Conservation (phyloP, 2,329 filamentous ascomycete genomes). For the Dactylellina drechsleri region DNA sequence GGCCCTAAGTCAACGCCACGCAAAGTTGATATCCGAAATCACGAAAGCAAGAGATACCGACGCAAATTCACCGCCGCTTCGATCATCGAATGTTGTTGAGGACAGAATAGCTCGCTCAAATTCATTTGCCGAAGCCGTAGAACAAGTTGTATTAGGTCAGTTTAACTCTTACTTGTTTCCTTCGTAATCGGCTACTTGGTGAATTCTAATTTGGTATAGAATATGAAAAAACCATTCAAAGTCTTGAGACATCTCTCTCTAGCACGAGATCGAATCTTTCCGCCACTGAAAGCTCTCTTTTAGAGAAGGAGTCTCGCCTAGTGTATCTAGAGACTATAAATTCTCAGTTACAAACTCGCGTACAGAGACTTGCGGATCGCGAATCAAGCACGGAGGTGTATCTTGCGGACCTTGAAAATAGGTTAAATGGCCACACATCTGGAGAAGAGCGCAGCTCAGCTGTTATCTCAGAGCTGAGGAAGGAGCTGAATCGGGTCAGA, state of each 20-base stretch:
- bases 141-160: constrained; percentile 80
- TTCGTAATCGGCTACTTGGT: no score
- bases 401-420: constrained; percentile 87
- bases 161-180: not conserved
- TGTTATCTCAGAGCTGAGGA: constrained; percentile 85
- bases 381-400: constrained; percentile 93
- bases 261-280: constrained; percentile 86
- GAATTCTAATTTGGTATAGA: constrained; percentile 65
- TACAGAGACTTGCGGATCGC: constrained; percentile 93
- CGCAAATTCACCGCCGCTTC: constrained; percentile 68
- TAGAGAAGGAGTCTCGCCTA: constrained; percentile 93
- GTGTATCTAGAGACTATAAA: constrained; percentile 94
- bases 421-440: constrained; percentile 87
- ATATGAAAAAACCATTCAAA: constrained; percentile 98
- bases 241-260: constrained; percentile 87
- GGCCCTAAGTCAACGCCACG: constrained; percentile 88
- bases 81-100: constrained; percentile 76
- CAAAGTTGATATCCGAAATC: constrained; percentile 93
- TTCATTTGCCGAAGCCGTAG: constrained; percentile 93
- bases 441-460: constrained; percentile 92
- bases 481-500: constrained; percentile 85
- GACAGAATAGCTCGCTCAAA: constrained; percentile 93
- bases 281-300: constrained; percentile 81
- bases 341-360: constrained; percentile 82
- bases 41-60: constrained; percentile 82